phyloP scores from a whole-genome alignment of 306 rosid genomes.

The Dalbergia cultrata region DNA sequence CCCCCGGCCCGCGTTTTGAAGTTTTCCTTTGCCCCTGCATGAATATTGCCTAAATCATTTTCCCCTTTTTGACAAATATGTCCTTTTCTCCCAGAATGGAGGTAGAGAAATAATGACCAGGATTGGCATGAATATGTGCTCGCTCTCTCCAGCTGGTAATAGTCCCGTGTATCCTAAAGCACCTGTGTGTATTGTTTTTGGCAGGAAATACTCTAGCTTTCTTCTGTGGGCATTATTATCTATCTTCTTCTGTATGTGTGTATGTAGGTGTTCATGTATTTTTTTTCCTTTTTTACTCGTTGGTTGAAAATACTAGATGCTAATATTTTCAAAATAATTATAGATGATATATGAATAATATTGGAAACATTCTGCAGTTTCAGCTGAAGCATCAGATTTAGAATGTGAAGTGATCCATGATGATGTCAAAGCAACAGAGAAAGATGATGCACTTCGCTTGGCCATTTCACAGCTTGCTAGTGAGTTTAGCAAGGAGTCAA shows the following conservation, averaged over 20 bases:
- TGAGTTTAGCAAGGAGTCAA: conserved; percentile 73
- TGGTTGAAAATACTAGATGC: conserved; percentile 19
- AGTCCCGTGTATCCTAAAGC: not conserved
- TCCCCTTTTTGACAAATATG: conserved; percentile 21
- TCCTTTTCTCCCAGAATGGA: conserved; percentile 56
- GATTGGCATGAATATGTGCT: conserved; percentile 47
- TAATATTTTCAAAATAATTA: conserved; percentile 10
- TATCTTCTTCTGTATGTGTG: not conserved
- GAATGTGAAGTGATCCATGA: conserved; percentile 62
- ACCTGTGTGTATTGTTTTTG: conserved; percentile 13
- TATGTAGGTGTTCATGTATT: not conserved
- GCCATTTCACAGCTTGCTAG: conserved; percentile 75
- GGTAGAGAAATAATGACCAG: conserved; percentile 48
- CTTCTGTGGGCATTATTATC: not conserved
- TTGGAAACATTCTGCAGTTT: conserved; percentile 40
- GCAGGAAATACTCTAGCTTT: not conserved
- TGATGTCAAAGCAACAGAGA: conserved; percentile 70
- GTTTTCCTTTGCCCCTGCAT: not conserved
- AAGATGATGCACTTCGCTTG: conserved; percentile 63
- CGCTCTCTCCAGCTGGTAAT: conserved; percentile 64
- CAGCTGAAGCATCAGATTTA: conserved; percentile 61
- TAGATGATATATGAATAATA: not conserved
- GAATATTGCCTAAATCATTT: conserved; percentile 5
- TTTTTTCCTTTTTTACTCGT: not conserved
- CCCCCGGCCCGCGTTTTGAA: not conserved